Percentiles rank a stretch among this genome's conserved stretches.
These are phyloP conservation scores for Debaryomyces sp. DNA, from an alignment of 1,139 yeast species.

Conservation along the genomic window DNA sequence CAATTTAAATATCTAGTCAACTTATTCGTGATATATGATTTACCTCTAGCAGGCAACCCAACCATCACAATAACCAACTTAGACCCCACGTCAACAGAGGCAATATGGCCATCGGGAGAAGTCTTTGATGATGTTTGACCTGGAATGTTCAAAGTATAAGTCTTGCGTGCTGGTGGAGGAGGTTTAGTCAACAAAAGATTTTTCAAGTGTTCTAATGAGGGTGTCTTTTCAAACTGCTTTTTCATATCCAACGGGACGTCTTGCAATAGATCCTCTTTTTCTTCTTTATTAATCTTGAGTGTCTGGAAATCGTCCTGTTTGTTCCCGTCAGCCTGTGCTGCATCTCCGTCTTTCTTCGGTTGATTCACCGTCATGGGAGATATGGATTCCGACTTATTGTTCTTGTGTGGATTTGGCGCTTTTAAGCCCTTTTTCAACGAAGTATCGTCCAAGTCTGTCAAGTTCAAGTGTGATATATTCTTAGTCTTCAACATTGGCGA, in stretches of 20 bases:
- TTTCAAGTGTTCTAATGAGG: conserved; percentile 45
- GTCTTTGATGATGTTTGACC: conserved; percentile 85
- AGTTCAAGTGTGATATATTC: conserved; percentile 47
- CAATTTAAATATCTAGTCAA: conserved; percentile 86
- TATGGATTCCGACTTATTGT: conserved; percentile 10
- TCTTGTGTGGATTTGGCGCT: conserved; percentile 9
- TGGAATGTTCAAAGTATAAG: conserved; percentile 88
- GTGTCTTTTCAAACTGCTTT: conserved; percentile 42
- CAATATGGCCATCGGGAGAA: conserved; percentile 82
- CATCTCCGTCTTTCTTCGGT: background rate
- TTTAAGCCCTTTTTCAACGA: background rate
- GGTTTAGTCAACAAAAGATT: conserved; percentile 39
- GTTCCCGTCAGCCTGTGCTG: background rate
- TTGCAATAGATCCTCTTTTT: conserved; percentile 27
- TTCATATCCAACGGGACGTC: conserved; percentile 40
- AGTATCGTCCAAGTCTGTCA: conserved; percentile 32
- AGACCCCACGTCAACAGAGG: conserved; percentile 72
- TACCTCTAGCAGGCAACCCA: conserved; percentile 92
- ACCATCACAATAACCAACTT: conserved; percentile 93
- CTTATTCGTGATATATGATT: conserved; percentile 89
- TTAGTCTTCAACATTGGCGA: conserved; percentile 26
- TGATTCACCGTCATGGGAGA: conserved; percentile 17
- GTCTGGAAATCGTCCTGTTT: conserved; percentile 14
- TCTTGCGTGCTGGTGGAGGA: conserved; percentile 47
- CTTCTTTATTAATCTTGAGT: conserved; percentile 12